Conservation (phyloP, 1,284 basidiomycete species). For the Moniliella sp. region DNA sequence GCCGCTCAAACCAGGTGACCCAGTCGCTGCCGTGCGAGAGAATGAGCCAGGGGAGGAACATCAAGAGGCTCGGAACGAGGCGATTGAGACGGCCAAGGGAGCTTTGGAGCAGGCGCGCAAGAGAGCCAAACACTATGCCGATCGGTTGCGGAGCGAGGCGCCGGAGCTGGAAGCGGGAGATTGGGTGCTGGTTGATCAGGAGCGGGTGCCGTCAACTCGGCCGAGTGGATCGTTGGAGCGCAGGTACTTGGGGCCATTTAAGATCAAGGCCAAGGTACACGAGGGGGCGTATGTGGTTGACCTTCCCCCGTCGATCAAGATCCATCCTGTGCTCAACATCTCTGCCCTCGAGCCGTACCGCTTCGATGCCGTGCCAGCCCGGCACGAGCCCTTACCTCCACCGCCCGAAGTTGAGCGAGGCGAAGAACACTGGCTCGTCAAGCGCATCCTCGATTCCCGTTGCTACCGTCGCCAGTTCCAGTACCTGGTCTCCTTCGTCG, state of each 20-base stretch:
- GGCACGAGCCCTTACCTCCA: neutral
- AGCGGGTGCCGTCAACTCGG: too few relatives aligned
- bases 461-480: conserved; percentile 1
- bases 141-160: too few relatives aligned
- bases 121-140: too few relatives aligned
- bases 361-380: neutral
- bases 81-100: too few relatives aligned
- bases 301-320: conserved; percentile 1
- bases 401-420: conserved; percentile 1
- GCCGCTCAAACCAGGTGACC: too few relatives aligned
- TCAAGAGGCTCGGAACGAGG: too few relatives aligned
- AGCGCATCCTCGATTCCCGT: neutral
- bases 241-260: conserved; percentile 2
- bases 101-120: too few relatives aligned
- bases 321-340: conserved; percentile 2
- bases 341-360: conserved; percentile 1
- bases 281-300: neutral
- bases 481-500: too few relatives aligned
- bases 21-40: too few relatives aligned
- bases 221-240: neutral
- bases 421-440: neutral
- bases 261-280: neutral
- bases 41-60: too few relatives aligned
- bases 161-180: too few relatives aligned
- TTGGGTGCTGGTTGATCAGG: too few relatives aligned